Conservation (phyloP, 305 asterid genomes). For the Andrographis paniculata region DNA sequence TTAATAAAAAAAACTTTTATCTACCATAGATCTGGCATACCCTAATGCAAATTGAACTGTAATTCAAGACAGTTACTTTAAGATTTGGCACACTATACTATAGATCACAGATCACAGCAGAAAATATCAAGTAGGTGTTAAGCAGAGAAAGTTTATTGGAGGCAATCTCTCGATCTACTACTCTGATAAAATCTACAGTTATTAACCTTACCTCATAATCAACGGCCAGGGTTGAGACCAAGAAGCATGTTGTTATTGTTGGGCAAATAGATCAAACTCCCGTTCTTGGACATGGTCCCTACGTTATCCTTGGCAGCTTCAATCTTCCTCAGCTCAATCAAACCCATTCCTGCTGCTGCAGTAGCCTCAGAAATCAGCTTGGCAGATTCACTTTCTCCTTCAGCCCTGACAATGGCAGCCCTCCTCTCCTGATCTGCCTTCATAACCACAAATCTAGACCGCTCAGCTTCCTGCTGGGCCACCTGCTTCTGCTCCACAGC, state of each 20-base stretch:
- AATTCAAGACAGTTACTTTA: too few species aligned
- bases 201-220: constrained; percentile 2
- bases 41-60: too few species aligned
- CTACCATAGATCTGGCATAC: too few species aligned
- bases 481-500: constrained; percentile 99
- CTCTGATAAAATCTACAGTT: neutral
- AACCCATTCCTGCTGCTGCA: constrained; percentile 74
- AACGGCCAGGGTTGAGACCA: constrained; percentile 48
- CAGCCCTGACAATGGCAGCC: constrained; percentile 89
- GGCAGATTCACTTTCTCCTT: constrained; percentile 97
- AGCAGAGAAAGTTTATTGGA: too few species aligned
- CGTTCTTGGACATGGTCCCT: constrained; percentile 45
- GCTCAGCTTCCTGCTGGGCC: constrained; percentile 97
- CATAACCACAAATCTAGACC: constrained; percentile 79
- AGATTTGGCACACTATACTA: too few species aligned
- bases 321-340: constrained; percentile 91
- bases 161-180: too few species aligned
- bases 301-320: constrained; percentile 89
- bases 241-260: constrained; percentile 72
- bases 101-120: too few species aligned
- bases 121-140: too few species aligned
- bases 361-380: constrained; percentile 93
- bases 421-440: constrained; percentile 94
- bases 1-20: too few species aligned
- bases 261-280: constrained; percentile 71